A percentile compares a stretch with the other conserved stretches of the same genome.
Evolutionary conservation across 1,284 basidiomycete genomes (phyloP).

Genomic region (Ceratobasidium sp.): DNA sequence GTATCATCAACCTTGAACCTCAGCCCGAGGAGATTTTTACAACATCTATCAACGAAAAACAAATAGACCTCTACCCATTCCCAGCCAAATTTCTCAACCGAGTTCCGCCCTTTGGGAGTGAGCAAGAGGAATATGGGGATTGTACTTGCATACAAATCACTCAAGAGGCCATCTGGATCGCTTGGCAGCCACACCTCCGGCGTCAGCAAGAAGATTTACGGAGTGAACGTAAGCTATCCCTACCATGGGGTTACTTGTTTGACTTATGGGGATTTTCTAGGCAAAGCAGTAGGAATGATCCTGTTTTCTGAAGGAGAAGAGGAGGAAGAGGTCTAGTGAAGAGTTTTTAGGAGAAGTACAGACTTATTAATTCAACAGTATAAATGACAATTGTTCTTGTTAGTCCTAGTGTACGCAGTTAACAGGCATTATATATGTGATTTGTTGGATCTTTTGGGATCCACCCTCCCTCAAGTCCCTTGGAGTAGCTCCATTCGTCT

Average conservation of each 20-base stretch:
- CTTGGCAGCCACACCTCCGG: neutral
- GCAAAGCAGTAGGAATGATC: neutral
- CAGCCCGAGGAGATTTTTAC: neutral
- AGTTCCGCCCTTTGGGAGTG: conserved; percentile 11
- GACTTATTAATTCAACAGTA: neutral
- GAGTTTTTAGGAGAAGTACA: neutral
- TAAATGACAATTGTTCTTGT: no score
- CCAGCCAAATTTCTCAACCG: neutral
- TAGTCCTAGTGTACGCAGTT: neutral
- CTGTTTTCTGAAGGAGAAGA: neutral
- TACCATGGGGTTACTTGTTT: neutral
- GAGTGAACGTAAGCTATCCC: neutral
- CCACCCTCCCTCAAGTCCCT: conserved; percentile 35
- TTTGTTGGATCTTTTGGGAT: conserved; percentile 35
- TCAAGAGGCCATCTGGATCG: conserved; percentile 8
- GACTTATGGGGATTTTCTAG: neutral
- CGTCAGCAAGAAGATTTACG: neutral
- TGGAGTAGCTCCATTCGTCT: conserved; percentile 38
- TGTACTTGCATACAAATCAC: conserved; percentile 25
- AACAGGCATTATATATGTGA: conserved; percentile 26
- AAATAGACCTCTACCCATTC: conserved; percentile 8
- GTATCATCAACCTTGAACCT: conserved; percentile 1
- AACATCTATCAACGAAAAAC: neutral
- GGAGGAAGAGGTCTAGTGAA: neutral
- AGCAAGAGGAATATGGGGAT: neutral